Base-by-base conservation (phyloP, 1,284 basidiomycete species). In the Cryptococcus depauperatus region DNA sequence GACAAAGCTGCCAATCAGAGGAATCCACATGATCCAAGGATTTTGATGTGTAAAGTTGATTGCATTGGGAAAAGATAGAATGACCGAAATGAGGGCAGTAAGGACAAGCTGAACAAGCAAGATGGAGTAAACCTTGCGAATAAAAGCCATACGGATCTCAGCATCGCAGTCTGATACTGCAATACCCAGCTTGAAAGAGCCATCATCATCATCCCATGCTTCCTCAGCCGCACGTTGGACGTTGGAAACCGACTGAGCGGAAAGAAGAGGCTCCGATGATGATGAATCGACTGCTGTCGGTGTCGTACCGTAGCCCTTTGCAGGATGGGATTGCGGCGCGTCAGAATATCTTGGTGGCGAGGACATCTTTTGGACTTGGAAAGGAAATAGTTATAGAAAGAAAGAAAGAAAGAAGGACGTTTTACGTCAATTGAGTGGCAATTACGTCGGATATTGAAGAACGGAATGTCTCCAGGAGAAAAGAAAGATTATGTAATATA, bases 141-240 rank as follows among this genome's bases (percentile, higher is more conserved):
- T 62, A 55, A 72, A 73, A 0, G 61, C 66, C 43, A 68, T 57
- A 35, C 71, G 57, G 46, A 69, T 71, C 32, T 55, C 58, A 29
- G 63, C 57, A 47, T 69, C 69, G 50, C 69, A 70, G 50, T 70
- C 69, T 7, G 58, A 58, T 27, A 71, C 69, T n/a, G 52, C 56
- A 8, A 69, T 64, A 10, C 68, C 69, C 27, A 69, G 53, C 48
- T 70, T 71, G 58, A 70, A 67, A 37, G 21, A 14, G 35, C 68
- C 67, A 19, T 37, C 35, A 35, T 68, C 67, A 44, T 66, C 65
- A 13, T 57, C 58, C 21, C 58, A 49, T 7, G 58, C 55, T 42
- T 65, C 59, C 49, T 69, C 60, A 52, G 61, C 64, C 66, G 66
- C 68, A 5, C 67, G 65, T 35, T 66, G 45, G 35, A 57, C 51